Conservation (phyloP, 495 filamentous ascomycete species). For the Neurospora sp. region DNA sequence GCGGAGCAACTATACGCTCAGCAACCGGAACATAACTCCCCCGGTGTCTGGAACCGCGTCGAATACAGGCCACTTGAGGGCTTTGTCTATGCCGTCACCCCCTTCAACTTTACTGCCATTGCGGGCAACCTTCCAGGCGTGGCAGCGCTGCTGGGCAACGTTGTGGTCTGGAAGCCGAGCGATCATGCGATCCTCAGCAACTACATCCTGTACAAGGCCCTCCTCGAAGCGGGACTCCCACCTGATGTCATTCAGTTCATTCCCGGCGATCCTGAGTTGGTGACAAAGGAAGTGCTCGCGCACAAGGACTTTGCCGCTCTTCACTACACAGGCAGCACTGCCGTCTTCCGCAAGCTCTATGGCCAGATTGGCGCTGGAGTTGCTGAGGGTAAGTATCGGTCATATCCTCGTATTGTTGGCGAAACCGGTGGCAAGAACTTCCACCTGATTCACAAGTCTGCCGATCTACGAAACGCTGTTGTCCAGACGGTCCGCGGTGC, state of each 20-base stretch:
- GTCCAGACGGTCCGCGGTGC: slow-evolving; percentile 75
- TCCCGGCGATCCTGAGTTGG: slow-evolving; percentile 63
- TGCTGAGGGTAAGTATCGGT: slow-evolving; percentile 55
- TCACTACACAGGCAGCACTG: slow-evolving; percentile 74
- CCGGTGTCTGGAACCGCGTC: slow-evolving; percentile 73
- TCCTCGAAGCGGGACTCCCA: slow-evolving; percentile 80
- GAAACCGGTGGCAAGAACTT: slow-evolving; percentile 93
- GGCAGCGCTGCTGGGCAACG: slow-evolving; percentile 74
- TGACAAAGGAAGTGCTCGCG: slow-evolving; percentile 56
- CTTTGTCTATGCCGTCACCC: slow-evolving; percentile 77
- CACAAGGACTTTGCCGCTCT: slow-evolving; percentile 66
- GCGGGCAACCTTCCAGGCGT: slow-evolving; percentile 65
- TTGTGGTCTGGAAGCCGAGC: slow-evolving; percentile 83
- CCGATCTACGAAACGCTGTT: slow-evolving; percentile 66
- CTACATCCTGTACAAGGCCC: slow-evolving; percentile 66
- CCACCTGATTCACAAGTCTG: slow-evolving; percentile 66
- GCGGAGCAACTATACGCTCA: slow-evolving; percentile 79
- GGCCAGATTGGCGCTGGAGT: slow-evolving; percentile 60
- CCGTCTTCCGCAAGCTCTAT: slow-evolving; percentile 69
- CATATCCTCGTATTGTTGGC: slow-evolving; percentile 73
- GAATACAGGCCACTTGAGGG: slow-evolving; percentile 80
- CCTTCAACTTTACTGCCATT: slow-evolving; percentile 87
- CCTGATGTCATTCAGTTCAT: slow-evolving; percentile 75
- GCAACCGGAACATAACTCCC: slow-evolving; percentile 66
- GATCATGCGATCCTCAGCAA: slow-evolving; percentile 67